Evolutionary conservation across 306 rosid genomes (phyloP).

Genomic region (Rosa rugosa): DNA sequence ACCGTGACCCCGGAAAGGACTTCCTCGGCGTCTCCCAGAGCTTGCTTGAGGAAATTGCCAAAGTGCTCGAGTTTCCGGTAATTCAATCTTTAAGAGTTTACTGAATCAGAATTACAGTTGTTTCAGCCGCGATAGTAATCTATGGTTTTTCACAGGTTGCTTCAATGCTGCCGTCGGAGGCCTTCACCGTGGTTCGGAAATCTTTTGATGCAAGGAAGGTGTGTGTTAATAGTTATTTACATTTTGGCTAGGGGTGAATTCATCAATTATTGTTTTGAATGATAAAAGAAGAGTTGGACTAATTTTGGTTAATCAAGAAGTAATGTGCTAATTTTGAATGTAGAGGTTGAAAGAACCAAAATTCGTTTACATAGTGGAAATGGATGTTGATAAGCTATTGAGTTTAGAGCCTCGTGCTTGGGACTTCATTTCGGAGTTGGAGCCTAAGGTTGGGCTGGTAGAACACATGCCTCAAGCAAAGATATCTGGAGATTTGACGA

Average conservation of each 20-base stretch:
- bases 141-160: slow-evolving; percentile 57
- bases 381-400: slow-evolving; percentile 77
- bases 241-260: background rate
- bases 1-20: slow-evolving; percentile 85
- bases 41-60: slow-evolving; percentile 68
- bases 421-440: slow-evolving; percentile 79
- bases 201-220: slow-evolving; percentile 99
- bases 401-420: slow-evolving; percentile 72
- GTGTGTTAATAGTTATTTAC: background rate
- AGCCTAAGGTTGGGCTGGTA: slow-evolving; percentile 81
- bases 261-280: background rate
- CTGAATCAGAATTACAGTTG: background rate
- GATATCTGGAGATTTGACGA: slow-evolving; percentile 55
- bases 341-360: slow-evolving; percentile 85
- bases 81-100: background rate
- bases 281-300: background rate
- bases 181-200: slow-evolving; percentile 75
- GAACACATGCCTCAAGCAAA: slow-evolving; percentile 50
- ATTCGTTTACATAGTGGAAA: slow-evolving; percentile 84
- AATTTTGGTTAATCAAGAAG: slow-evolving; percentile 4
- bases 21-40: slow-evolving; percentile 62
- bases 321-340: slow-evolving; percentile 31
- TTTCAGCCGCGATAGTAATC: background rate
- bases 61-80: slow-evolving; percentile 76
- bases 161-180: slow-evolving; percentile 74